phyloP scores from a whole-genome alignment of 2,329 filamentous ascomycete species.

The Aspergillus ochraceus region DNA sequence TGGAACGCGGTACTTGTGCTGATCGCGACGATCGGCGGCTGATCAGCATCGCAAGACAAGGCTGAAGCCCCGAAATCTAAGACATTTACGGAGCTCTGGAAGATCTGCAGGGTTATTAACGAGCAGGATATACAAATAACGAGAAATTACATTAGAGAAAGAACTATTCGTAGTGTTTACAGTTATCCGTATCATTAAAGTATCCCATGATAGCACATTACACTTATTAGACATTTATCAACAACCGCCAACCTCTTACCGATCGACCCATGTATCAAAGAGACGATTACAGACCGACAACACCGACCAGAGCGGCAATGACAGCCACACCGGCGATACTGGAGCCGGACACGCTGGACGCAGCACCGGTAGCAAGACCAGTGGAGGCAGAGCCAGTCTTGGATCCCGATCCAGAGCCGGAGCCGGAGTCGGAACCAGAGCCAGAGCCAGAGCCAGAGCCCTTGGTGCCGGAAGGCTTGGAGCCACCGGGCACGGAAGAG shows the following conservation, averaged over 20 bases:
- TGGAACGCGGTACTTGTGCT: neutral
- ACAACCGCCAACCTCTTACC: neutral
- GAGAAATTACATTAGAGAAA: neutral
- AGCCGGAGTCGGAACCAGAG: neutral
- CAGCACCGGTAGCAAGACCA: neutral
- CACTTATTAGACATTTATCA: neutral
- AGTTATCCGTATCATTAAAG: neutral
- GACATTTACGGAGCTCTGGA: neutral
- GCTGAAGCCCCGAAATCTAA: neutral
- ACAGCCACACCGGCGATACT: neutral
- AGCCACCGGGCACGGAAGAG: neutral
- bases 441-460: neutral
- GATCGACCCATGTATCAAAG: neutral
- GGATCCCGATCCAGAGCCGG: neutral
- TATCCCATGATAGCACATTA: neutral
- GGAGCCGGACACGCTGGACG: neutral
- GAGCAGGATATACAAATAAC: no score
- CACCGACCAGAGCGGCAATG: neutral
- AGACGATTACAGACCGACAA: neutral
- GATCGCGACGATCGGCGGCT: neutral
- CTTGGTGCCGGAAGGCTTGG: neutral
- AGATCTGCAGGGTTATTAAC: no score
- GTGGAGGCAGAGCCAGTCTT: neutral
- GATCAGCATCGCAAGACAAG: neutral
- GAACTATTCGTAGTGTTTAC: neutral